phyloP scores from a whole-genome alignment of 2,329 filamentous ascomycete genomes.

The Clonostachys sp. region DNA sequence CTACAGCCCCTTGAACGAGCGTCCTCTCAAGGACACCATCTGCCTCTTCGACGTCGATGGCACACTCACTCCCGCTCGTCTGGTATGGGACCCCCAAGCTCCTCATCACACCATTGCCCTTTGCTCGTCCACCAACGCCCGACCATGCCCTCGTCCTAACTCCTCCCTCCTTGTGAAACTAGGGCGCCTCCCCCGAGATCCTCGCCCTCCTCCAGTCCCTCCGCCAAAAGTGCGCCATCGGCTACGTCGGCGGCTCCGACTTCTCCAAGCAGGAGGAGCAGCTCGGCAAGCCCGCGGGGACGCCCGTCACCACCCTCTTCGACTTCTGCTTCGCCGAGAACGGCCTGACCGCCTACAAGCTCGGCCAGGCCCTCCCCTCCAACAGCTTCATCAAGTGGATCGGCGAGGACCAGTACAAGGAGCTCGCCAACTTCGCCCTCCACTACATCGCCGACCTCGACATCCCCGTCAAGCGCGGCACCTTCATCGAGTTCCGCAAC shows the following conservation, averaged over 20 bases:
- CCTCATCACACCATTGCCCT: background rate
- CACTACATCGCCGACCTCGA: constrained; percentile 83
- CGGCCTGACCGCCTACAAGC: constrained; percentile 84
- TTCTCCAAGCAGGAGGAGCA: constrained; percentile 95
- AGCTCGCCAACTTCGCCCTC: constrained; percentile 69
- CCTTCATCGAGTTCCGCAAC: constrained; percentile 84
- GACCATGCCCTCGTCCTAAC: background rate
- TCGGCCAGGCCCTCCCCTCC: constrained; percentile 70
- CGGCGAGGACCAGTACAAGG: constrained; percentile 79
- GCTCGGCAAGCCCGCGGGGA: constrained; percentile 60
- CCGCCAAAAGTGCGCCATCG: constrained; percentile 83
- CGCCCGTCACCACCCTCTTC: constrained; percentile 78
- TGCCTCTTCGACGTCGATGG: constrained; percentile 95
- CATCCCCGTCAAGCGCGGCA: constrained; percentile 77
- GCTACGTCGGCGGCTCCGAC: constrained; percentile 90
- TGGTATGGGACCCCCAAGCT: constrained; percentile 45
- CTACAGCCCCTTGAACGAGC: constrained; percentile 74
- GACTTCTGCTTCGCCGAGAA: constrained; percentile 99
- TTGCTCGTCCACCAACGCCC: background rate
- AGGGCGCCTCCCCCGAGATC: constrained; percentile 76
- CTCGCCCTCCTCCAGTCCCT: constrained; percentile 73
- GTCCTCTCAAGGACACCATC: constrained; percentile 89
- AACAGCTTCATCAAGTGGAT: constrained; percentile 90
- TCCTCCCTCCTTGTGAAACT: background rate
- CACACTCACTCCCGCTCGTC: constrained; percentile 79